Conservation (phyloP, 1,284 basidiomycete species). For the Wallemia ichthyophaga region DNA sequence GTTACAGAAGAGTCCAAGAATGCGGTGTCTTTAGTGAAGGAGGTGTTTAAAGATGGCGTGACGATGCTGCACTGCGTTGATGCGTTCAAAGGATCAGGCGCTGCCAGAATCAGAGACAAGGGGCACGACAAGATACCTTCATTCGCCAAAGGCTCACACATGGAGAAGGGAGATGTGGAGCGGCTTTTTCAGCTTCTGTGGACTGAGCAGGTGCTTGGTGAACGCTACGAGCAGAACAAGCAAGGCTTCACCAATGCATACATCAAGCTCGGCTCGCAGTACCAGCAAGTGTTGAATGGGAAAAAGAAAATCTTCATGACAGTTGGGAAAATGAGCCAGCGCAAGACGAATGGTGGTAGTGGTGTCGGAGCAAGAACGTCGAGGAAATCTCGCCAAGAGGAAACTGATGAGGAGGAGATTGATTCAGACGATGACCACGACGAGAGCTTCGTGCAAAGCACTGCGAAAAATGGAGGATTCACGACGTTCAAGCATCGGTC, state of each 20-base stretch:
- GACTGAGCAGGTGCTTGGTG: slow-evolving; percentile 18
- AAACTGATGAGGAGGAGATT: neutral
- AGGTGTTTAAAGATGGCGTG: slow-evolving; percentile 22
- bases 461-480: neutral
- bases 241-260: slow-evolving; percentile 17
- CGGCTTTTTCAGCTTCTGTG: slow-evolving; percentile 30
- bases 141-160: slow-evolving; percentile 26
- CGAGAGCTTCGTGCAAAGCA: neutral
- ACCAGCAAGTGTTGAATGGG: neutral
- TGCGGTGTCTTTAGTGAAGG: slow-evolving; percentile 25
- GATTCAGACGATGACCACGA: neutral
- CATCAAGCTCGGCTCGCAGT: slow-evolving; percentile 6
- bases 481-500: neutral
- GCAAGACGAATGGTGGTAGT: neutral
- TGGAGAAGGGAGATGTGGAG: slow-evolving; percentile 25
- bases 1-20: slow-evolving; percentile 24
- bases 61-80: slow-evolving; percentile 21
- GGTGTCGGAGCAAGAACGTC: neutral
- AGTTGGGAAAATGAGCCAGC: neutral
- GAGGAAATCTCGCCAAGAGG: neutral
- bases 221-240: slow-evolving; percentile 12
- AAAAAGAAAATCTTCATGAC: neutral
- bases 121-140: slow-evolving; percentile 22
- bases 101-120: slow-evolving; percentile 21
- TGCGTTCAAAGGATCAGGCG: slow-evolving; percentile 32